Conservation (phyloP, 106 monocot species). For the Xerophyta viscosa region DNA sequence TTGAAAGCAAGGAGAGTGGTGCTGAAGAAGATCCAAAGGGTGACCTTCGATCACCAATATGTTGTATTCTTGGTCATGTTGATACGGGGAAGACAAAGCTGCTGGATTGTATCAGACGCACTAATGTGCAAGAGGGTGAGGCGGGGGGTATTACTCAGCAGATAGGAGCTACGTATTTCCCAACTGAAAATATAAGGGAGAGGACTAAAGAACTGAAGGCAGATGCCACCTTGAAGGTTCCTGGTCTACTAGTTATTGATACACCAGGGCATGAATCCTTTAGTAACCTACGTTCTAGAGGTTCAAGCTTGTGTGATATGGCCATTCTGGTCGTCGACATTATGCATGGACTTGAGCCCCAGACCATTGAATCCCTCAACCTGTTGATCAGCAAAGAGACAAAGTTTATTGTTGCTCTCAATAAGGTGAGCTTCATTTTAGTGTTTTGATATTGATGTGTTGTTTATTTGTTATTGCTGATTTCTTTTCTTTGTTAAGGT, state of each 20-base stretch:
- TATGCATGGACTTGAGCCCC: slow-evolving; percentile 97
- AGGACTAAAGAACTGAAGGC: slow-evolving; percentile 92
- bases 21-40: slow-evolving; percentile 13
- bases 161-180: slow-evolving; percentile 97
- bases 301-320: slow-evolving; percentile 95
- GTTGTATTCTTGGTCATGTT: slow-evolving; percentile 98
- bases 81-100: slow-evolving; percentile 99
- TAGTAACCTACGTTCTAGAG: slow-evolving; percentile 87
- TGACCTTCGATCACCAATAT: slow-evolving; percentile 87
- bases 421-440: slow-evolving; percentile 49
- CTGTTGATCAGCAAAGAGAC: slow-evolving; percentile 69
- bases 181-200: slow-evolving; percentile 90
- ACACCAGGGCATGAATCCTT: slow-evolving; percentile 98
- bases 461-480: neutral
- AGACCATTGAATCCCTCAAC: slow-evolving; percentile 95
- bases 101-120: slow-evolving; percentile 83
- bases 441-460: neutral
- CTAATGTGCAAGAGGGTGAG: slow-evolving; percentile 96
- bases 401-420: slow-evolving; percentile 96
- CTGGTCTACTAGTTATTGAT: slow-evolving; percentile 98
- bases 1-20: slow-evolving; percentile 14
- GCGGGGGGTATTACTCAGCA: slow-evolving; percentile 99
- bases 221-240: slow-evolving; percentile 86
- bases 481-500: slow-evolving; percentile 38
- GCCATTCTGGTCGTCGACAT: slow-evolving; percentile 97